A percentile compares a stretch with the other conserved stretches of the same genome.
Conservation (phyloP, 73 alveolate species). For the Breviolum minutum region DNA sequence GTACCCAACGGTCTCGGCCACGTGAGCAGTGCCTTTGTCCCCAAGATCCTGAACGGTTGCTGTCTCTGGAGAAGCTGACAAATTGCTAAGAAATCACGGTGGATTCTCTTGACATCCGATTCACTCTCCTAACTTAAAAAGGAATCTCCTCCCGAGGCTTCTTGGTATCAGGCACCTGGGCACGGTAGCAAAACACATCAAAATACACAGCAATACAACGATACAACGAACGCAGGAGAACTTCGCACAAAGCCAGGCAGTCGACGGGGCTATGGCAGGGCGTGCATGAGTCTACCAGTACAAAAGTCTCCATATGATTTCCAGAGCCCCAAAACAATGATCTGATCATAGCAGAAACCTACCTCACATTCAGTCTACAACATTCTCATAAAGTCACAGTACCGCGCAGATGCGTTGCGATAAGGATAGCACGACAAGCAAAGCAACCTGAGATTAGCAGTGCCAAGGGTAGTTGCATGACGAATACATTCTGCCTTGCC, state of each 20-base stretch:
- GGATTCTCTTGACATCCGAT: not conserved
- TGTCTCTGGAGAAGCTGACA: not conserved
- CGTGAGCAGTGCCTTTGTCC: not conserved
- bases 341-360: too few species aligned
- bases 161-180: slow-evolving; percentile 17
- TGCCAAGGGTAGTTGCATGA: not conserved
- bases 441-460: not conserved
- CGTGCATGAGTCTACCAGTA: too few species aligned
- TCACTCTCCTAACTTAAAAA: not conserved
- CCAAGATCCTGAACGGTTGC: not conserved
- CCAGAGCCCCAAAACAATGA: too few species aligned
- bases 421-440: slow-evolving; percentile 10
- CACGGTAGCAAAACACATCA: not conserved
- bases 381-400: too few species aligned
- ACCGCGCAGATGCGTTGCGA: not conserved
- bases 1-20: slow-evolving; percentile 25
- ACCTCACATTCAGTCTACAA: too few species aligned
- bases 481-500: too few species aligned
- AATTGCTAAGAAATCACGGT: not conserved
- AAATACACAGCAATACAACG: not conserved
- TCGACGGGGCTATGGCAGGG: too few species aligned
- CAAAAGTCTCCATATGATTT: too few species aligned
- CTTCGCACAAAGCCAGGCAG: not conserved
- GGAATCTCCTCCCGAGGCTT: slow-evolving; percentile 22
- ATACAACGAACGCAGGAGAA: too few species aligned